Conservation (phyloP, 2,329 filamentous ascomycete genomes). For the Exophiala dermatitidis region DNA sequence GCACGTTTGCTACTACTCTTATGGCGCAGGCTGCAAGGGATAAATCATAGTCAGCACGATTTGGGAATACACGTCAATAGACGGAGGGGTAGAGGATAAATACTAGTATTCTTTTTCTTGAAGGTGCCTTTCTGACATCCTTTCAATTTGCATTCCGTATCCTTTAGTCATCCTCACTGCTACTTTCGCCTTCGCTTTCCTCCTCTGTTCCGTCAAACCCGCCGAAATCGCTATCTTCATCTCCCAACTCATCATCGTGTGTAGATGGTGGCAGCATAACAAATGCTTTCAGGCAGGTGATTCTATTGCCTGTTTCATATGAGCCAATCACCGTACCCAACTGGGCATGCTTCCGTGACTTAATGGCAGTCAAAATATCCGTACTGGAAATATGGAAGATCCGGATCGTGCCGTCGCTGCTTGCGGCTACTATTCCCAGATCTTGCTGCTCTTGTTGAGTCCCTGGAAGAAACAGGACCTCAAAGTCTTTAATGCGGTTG, state of each 20-base stretch:
- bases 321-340: slow-evolving; percentile 64
- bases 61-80: too few relatives aligned
- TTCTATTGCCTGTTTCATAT: slow-evolving; percentile 78
- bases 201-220: slow-evolving; percentile 22
- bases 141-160: not conserved
- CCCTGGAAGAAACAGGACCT: slow-evolving; percentile 47
- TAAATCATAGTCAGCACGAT: too few relatives aligned
- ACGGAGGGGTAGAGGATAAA: not conserved
- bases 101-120: not conserved
- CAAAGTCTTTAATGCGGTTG: slow-evolving; percentile 83
- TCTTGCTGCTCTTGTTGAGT: slow-evolving; percentile 26
- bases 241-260: slow-evolving; percentile 32
- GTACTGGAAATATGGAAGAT: slow-evolving; percentile 57
- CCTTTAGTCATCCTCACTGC: slow-evolving; percentile 21
- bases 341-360: slow-evolving; percentile 32
- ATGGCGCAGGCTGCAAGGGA: too few relatives aligned
- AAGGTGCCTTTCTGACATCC: not conserved
- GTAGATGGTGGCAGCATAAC: slow-evolving; percentile 62
- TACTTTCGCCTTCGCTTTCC: slow-evolving; percentile 30
- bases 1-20: too few relatives aligned
- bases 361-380: slow-evolving; percentile 26
- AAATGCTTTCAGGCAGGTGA: slow-evolving; percentile 83
- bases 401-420: slow-evolving; percentile 79
- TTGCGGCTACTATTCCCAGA: slow-evolving; percentile 61
- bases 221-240: slow-evolving; percentile 16